Evolutionary conservation across 2,329 filamentous ascomycete genomes (phyloP).

Genomic region (Beauveria asiatica): DNA sequence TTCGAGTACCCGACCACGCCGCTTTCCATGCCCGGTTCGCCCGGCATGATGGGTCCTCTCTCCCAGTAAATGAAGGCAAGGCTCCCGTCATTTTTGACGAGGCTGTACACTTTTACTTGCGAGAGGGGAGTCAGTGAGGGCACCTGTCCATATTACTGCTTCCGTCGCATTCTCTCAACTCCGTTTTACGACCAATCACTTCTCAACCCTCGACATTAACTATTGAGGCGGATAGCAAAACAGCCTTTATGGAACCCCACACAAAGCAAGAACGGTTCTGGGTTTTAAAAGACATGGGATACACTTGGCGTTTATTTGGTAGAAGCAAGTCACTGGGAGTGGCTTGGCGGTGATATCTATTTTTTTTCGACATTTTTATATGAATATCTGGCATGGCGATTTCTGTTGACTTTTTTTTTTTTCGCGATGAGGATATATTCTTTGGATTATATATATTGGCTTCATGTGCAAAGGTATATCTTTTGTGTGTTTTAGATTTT

Average conservation of each 20-base stretch:
- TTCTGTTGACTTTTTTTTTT: background rate
- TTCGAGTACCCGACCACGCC: constrained; percentile 63
- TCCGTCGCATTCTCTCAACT: background rate
- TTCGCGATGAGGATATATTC: background rate
- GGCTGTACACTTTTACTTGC: background rate
- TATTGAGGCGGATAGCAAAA: background rate
- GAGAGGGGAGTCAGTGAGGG: background rate
- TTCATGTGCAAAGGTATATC: background rate
- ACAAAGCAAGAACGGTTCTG: background rate
- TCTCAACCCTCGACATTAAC: constrained; percentile 1
- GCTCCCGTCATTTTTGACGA: constrained; percentile 10
- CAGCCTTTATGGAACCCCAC: background rate
- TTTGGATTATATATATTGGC: constrained; percentile 1
- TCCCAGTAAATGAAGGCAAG: constrained; percentile 19
- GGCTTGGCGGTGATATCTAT: constrained; percentile 7
- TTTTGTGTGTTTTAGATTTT: background rate
- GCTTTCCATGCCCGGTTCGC: constrained; percentile 64
- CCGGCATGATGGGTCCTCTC: constrained; percentile 37
- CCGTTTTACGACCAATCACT: background rate
- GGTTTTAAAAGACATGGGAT: constrained; percentile 8
- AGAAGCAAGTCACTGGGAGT: background rate
- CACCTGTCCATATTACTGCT: constrained; percentile 5
- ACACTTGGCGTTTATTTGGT: constrained; percentile 9
- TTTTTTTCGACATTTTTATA: background rate
- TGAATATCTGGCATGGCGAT: constrained; percentile 9